Base-by-base conservation (phyloP, 805 yeast species). In the Metahyphopichia silvanorum region DNA sequence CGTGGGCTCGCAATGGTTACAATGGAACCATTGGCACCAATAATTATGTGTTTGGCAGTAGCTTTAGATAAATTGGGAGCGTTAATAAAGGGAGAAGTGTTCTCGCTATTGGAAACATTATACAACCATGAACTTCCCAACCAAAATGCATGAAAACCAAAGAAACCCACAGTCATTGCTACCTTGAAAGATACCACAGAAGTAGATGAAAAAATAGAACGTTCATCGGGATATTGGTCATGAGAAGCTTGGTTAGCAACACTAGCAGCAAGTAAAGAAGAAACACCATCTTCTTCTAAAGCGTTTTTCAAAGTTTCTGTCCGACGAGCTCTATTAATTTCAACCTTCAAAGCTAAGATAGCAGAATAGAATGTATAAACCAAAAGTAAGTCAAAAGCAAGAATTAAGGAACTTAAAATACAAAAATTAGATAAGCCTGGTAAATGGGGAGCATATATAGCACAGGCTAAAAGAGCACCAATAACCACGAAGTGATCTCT, bases 211-310 rank as follows among this genome's bases (percentile, higher is more conserved):
- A 57, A 54, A 16, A 53, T 47, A 5, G 54, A 43, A 11, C 46
- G 47, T 25, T 47, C 43, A 19, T 56, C 39, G 15, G 68, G 59
- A 41, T 66, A 60, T 34, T 43, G 74, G 44, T 41, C 57, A 37
- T 53, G 66, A 25, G 51, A 51, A 21, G 63, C 49, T 27, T 53
- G 60, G 12, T 80, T 78, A 21, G 88, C 89, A 23, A 78, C 71
- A 42, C 76, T 79, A 8, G 57, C 56, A 6, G 96, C 96, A 21
- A 84, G 83, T 29, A 66, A 57, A 24, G 78, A 76, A 27, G 84
- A 73, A 21, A 91, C 76, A 16, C 98, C 98, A 51, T 91, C 98
- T 55, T 91, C 98, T 64, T 89, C 93, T 42, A 91, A 69, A 18
- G 86, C 87, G 41, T 77, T 79, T 53, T 82, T 80, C 53, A 88